Conservation (phyloP, 257 asterid species). For the Solanum arcanum region DNA sequence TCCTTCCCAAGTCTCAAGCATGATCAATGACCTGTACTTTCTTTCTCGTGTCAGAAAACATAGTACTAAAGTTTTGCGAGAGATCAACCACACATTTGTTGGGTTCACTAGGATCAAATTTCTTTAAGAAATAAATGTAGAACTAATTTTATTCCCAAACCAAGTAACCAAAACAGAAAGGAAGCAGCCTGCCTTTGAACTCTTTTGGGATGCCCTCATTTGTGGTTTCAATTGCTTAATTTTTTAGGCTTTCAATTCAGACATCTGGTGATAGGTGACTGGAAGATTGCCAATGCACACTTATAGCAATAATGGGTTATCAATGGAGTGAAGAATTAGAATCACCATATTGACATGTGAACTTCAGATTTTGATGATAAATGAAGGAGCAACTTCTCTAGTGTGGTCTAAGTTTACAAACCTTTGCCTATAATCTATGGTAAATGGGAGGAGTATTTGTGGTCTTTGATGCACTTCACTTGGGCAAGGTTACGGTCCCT, state of each 20-base stretch:
- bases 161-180: neutral
- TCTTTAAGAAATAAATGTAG: neutral
- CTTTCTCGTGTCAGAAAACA: neutral
- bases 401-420: neutral
- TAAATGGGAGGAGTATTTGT: neutral
- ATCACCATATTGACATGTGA: neutral
- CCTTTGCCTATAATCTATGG: neutral
- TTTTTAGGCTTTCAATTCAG: neutral
- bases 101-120: neutral
- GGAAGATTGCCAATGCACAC: neutral
- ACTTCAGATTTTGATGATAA: neutral
- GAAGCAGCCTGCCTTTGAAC: neutral
- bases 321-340: neutral
- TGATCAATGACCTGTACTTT: neutral
- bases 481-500: neutral
- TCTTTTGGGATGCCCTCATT: neutral
- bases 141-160: neutral
- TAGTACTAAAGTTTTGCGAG: neutral
- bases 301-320: neutral
- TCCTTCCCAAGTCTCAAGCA: neutral
- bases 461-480: neutral
- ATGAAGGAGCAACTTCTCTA: neutral
- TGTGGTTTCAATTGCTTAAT: neutral
- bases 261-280: neutral
- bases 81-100: neutral